Conservation (phyloP, 2,329 filamentous ascomycete species). For the Knoxdaviesia capensis region DNA sequence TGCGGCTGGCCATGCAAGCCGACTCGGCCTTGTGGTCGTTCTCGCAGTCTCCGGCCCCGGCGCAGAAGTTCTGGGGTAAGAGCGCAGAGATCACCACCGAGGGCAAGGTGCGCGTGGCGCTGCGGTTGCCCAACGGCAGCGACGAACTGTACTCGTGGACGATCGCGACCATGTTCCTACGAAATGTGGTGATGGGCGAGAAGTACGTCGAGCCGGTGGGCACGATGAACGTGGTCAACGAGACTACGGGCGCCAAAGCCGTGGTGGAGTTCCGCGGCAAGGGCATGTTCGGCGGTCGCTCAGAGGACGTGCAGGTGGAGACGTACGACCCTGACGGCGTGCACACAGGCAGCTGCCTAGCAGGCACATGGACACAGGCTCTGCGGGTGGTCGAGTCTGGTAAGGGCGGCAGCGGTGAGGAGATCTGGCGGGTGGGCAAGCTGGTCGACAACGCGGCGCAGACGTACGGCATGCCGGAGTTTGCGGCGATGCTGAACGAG, state of each 20-base stretch:
- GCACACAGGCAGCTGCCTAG: constrained; percentile 45
- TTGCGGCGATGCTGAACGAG: constrained; percentile 75
- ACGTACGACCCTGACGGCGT: constrained; percentile 46
- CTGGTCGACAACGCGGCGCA: constrained; percentile 62
- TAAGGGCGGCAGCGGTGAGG: constrained; percentile 31
- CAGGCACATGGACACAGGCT: constrained; percentile 67
- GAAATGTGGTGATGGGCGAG: constrained; percentile 93
- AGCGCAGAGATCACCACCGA: constrained; percentile 87
- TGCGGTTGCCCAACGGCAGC: constrained; percentile 42
- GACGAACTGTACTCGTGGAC: constrained; percentile 82
- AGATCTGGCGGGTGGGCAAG: constrained; percentile 60
- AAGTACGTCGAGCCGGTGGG: constrained; percentile 95
- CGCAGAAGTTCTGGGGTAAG: constrained; percentile 98
- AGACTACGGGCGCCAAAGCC: constrained; percentile 65
- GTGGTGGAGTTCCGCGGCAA: constrained; percentile 83
- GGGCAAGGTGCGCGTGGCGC: constrained; percentile 58
- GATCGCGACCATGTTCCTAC: constrained; percentile 71
- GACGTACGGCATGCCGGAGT: constrained; percentile 74
- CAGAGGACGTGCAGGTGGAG: constrained; percentile 72
- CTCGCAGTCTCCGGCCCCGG: constrained; percentile 67
- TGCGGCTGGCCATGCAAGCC: constrained; percentile 83
- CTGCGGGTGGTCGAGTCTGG: constrained; percentile 48
- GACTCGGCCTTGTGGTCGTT: constrained; percentile 75
- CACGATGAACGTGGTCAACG: constrained; percentile 69
- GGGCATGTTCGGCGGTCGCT: constrained; percentile 90